Base-by-base conservation (phyloP, 495 filamentous ascomycete species). In the Aspergillus affinis region DNA sequence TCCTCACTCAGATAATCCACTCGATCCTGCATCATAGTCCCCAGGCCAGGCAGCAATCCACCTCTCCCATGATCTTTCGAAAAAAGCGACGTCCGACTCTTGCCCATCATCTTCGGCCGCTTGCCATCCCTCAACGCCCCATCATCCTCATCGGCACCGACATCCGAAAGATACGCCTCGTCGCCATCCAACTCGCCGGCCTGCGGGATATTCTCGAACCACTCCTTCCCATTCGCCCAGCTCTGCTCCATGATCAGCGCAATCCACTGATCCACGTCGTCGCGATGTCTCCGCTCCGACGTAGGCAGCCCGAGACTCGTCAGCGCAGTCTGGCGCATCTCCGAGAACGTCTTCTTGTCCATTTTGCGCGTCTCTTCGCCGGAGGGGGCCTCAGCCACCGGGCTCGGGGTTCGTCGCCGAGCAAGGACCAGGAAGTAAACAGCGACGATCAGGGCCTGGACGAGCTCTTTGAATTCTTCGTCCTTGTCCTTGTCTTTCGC, bases 11-110 rank as follows among this genome's bases (percentile, higher is more conserved):
- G 69, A 70, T 86, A 95, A 72, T 97, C 91, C 57, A 92, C 86
- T 48, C 84, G 80, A 59, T 89, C 87, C 72, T 95, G 90, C 75
- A 96, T 88, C 90, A 94, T 94, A 3, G 87, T 91, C 15, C 89
- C 89, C 23, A 87, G 64, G 57, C 84, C 83, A 17, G 83, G 81
- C 29, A 84, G 68, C 4, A 86, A 71, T 60, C 80, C 67, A 63
- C 73, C 23, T 61, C 55, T 73, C 70, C 69, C 51, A 23, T 57
- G 58, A 51, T 56, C 27, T n/a, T 55, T 48, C 0, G 54, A 61
- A 8, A 53, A 21, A 2, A 58, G 59, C 49, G 57, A 58, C 0
- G 64, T 65, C 50, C 50, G 44, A 1, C 63, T 61, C 19, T 57
- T 21, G 6, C 47, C 44, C 21, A 51, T 44, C 4, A 54, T 54